Evolutionary conservation across 225 moss, liverwort and hornwort genomes (phyloP).

Genomic region (Ulota crispa): DNA sequence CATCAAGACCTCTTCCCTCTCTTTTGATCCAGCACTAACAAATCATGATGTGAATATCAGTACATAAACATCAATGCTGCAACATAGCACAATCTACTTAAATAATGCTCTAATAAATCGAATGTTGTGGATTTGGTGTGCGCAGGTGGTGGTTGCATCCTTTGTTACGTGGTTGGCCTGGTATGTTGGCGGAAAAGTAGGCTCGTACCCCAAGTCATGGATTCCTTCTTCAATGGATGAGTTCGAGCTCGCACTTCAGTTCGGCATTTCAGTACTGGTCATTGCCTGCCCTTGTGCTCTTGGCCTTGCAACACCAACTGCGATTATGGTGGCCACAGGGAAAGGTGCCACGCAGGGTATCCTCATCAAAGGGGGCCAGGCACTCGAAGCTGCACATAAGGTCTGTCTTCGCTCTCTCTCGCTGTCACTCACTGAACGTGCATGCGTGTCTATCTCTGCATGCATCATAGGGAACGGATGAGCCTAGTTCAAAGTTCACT

Average conservation of each 20-base stretch:
- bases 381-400: conserved; percentile 82
- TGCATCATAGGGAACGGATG: not conserved
- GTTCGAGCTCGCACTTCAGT: conserved; percentile 90
- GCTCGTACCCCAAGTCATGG: conserved; percentile 72
- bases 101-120: not conserved
- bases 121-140: not conserved
- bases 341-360: conserved; percentile 89
- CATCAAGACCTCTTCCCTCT: not conserved
- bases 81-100: not conserved
- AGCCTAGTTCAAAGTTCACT: not conserved
- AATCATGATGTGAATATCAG: not conserved
- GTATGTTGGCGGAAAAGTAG: conserved; percentile 66
- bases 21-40: not conserved
- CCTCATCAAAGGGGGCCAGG: conserved; percentile 89
- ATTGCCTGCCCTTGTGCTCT: conserved; percentile 97
- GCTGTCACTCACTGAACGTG: not conserved
- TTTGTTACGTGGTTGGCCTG: conserved; percentile 72
- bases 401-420: conserved; percentile 12
- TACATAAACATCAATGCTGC: too few relatives aligned
- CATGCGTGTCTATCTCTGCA: not conserved
- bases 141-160: conserved; percentile 68
- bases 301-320: conserved; percentile 91
- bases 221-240: conserved; percentile 84
- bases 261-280: conserved; percentile 87
- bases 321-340: conserved; percentile 93